Base-by-base conservation (phyloP, 805 yeast species). In the Isabelozyma gotoi region DNA sequence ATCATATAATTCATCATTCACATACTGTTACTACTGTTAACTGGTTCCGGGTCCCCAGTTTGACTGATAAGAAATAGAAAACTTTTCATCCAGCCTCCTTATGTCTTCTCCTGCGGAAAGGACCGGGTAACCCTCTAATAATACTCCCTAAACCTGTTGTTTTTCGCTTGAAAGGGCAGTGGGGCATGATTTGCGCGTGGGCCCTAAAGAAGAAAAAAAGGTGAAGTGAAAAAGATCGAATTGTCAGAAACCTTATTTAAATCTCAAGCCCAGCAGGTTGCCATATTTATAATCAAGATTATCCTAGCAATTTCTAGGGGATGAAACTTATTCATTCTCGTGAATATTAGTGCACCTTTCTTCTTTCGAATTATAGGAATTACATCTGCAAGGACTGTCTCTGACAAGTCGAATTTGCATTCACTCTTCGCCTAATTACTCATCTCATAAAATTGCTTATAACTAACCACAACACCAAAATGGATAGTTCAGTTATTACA, bases 1-100 rank as follows among this genome's bases (percentile, higher is more conserved):
- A 15, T 34, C 16, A 24, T 17, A 39, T 40, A 24, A 35, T 31
- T 45, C 56, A 52, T 52, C 54, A 50, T 47, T 24, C 29, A 24
- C 29, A 24, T 24, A 24, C 29, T 24, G 29, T 7, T 24, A 2
- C 12, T 24, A 24, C 10, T 24, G 29, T 24, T 24, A n/a, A n/a
- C n/a, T n/a, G n/a, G n/a, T n/a, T n/a, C n/a, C n/a, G n/a, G n/a
- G n/a, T n/a, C n/a, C n/a, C n/a, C n/a, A n/a, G n/a, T n/a, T n/a
- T n/a, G n/a, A n/a, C n/a, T n/a, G 29, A 24, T 10, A 24, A 24
- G 12, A n/a, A 4, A 10, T 24, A 3, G 12, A 24, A 24, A 24
- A 24, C 29, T 24, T 24, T 24, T 24, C 29, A 24, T 24, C 29
- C 29, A 24, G 8, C 29, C 7, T 10, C 12, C 29, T n/a, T 10